Conservation (phyloP, 2,329 filamentous ascomycete genomes). For the Penicillium thymicola region DNA sequence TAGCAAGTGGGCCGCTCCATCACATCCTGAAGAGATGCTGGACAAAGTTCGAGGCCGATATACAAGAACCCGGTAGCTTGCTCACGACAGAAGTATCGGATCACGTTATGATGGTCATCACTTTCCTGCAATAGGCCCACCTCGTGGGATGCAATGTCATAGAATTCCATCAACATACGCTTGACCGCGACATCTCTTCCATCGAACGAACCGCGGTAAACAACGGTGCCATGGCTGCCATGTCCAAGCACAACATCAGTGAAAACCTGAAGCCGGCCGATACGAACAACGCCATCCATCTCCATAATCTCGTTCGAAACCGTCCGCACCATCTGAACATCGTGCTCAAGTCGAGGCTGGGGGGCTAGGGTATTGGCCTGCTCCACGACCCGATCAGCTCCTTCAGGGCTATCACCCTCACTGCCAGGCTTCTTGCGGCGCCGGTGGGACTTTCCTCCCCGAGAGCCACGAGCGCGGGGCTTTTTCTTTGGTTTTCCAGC, state of each 20-base stretch:
- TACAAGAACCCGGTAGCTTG: constrained; percentile 88
- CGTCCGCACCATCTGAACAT: constrained; percentile 54
- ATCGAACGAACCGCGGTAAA: constrained; percentile 92
- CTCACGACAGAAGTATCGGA: constrained; percentile 92
- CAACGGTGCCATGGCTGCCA: constrained; percentile 94
- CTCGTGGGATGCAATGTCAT: constrained; percentile 91
- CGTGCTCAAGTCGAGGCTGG: constrained; percentile 56
- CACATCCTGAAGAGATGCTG: constrained; percentile 88
- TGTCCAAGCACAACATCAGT: constrained; percentile 62
- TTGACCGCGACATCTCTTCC: constrained; percentile 93
- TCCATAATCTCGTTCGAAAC: constrained; percentile 56
- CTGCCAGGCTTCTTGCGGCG: constrained; percentile 52
- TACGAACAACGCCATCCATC: constrained; percentile 60
- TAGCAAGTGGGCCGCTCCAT: constrained; percentile 71
- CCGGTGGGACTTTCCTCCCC: constrained; percentile 67
- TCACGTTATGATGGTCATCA: constrained; percentile 94
- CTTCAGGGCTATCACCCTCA: constrained; percentile 54
- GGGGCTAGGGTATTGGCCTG: constrained; percentile 46
- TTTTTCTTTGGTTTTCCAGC: constrained; percentile 62
- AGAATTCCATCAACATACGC: constrained; percentile 93
- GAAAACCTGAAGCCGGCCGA: constrained; percentile 59
- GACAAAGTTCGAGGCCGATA: constrained; percentile 91
- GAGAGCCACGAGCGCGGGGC: constrained; percentile 62
- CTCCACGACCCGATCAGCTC: constrained; percentile 58
- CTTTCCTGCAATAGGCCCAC: constrained; percentile 87